phyloP scores from a whole-genome alignment of 805 yeast genomes.

The Yarrowia sp. region DNA sequence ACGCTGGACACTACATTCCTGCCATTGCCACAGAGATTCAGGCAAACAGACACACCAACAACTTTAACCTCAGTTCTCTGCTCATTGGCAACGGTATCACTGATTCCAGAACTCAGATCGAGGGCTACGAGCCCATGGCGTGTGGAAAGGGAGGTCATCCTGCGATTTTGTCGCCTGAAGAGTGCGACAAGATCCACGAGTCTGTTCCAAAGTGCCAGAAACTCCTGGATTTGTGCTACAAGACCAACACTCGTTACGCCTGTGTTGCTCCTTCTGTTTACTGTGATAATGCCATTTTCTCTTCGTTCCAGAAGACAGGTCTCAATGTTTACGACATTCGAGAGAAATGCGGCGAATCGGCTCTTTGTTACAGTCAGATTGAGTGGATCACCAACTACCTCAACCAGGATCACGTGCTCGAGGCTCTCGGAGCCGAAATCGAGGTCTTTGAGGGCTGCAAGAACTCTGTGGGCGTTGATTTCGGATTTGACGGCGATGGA shows the following conservation, averaged over 20 bases:
- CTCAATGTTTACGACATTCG: constrained; percentile 72
- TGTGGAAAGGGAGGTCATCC: constrained; percentile 85
- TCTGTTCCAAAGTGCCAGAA: constrained; percentile 70
- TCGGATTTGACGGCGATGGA: constrained; percentile 88
- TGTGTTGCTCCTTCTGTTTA: constrained; percentile 87
- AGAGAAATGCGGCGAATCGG: constrained; percentile 51
- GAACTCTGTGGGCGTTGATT: constrained; percentile 78
- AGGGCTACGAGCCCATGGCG: constrained; percentile 89
- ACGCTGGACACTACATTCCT: constrained; percentile 95
- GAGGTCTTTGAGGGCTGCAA: constrained; percentile 56
- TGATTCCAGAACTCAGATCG: constrained; percentile 79
- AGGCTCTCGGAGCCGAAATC: constrained; percentile 86
- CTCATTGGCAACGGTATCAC: constrained; percentile 94
- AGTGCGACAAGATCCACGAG: constrained; percentile 68
- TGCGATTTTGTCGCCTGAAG: constrained; percentile 69
- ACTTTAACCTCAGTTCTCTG: constrained; percentile 75
- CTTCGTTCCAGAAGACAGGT: constrained; percentile 66
- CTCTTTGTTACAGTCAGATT: constrained; percentile 75
- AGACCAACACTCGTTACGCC: constrained; percentile 64
- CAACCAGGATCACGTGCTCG: constrained; percentile 74
- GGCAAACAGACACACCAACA: constrained; percentile 54
- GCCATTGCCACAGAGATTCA: constrained; percentile 66
- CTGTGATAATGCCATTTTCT: constrained; percentile 72
- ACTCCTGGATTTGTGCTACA: constrained; percentile 71
- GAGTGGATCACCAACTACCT: constrained; percentile 75